Base-by-base conservation (phyloP, 1,284 basidiomycete genomes). In the Phlebopus sp. region DNA sequence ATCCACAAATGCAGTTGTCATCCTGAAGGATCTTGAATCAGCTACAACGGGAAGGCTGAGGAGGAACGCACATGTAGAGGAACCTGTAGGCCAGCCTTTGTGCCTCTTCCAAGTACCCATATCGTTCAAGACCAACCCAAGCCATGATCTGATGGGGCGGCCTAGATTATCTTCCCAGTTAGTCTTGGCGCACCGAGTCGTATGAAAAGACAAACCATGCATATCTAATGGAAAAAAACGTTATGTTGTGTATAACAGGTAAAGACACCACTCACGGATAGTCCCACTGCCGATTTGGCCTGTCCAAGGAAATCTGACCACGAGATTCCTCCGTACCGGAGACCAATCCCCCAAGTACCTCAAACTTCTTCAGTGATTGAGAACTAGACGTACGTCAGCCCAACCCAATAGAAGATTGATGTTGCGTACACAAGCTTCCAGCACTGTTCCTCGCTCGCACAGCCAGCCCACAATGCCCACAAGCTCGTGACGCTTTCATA, bases 261-360 rank as follows among this genome's bases (percentile, higher is more conserved):
- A 53, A 35, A 10, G 17, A 47, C 42, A 47, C 42, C 29, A 79
- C 85, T 56, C 70, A 91, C 78, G 88, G 88, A 63, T 87, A 91
- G 64, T 91, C 96, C 96, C 96, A 98, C 67, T 98, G 97, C 58
- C 97, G 90, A 72, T 97, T 97, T n/a, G 97, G 97, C 40, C 96
- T 78, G 63, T 97, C 92, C 45, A 98, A 76, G 13, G 93, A 94
- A 55, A 99, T 94, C 67, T 90, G 90, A 39, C 96, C 96, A 51
- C 96, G 81, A 40, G 94, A 97, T 68, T 95, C 92, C 62, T 98
- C 96, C 1, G 97, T 98, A 46, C 96, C 96, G 10, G 94, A 92
- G 4, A 97, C 92, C 17, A 99, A 75, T n/a, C 96, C 96, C 34
- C 96, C 96, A 10, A 93, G 79, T 15, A 92, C 94, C 68, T 99